A percentile compares a stretch with the other conserved stretches of the same genome.
These are phyloP conservation scores for Saturnispora quitensis DNA, from an alignment of 805 yeast species.

Conservation along the genomic window DNA sequence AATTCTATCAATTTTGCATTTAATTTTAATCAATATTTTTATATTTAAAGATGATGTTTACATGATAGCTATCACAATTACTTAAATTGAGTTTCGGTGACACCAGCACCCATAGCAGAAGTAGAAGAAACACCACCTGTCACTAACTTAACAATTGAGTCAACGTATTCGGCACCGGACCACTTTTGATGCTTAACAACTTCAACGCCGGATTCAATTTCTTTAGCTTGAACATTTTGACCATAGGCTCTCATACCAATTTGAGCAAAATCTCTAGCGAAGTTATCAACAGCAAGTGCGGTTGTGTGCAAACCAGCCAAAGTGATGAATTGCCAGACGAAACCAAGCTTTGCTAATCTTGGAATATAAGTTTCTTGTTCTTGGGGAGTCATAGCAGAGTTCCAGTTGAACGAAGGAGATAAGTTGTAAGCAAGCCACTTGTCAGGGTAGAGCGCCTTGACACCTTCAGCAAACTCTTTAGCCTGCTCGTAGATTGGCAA, in stretches of 20 bases:
- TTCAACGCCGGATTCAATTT: conserved; percentile 83
- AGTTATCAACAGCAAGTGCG: conserved; percentile 82
- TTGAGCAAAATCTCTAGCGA: conserved; percentile 66
- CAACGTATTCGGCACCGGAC: conserved; percentile 98
- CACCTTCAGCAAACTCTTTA: conserved; percentile 89
- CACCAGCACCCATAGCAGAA: conserved; percentile 98
- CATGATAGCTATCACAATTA: conserved; percentile 2
- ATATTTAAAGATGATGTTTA: background rate
- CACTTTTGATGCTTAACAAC: conserved; percentile 97
- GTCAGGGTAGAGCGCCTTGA: conserved; percentile 67
- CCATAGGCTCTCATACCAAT: conserved; percentile 97
- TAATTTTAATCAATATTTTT: background rate
- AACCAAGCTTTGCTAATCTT: conserved; percentile 81
- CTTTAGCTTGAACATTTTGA: conserved; percentile 73
- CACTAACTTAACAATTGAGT: conserved; percentile 77
- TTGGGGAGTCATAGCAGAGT: conserved; percentile 75
- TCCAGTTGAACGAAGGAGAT: conserved; percentile 98
- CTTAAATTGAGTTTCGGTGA: conserved; percentile 92
- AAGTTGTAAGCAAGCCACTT: conserved; percentile 96
- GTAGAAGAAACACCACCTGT: conserved; percentile 93
- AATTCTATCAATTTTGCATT: no score
- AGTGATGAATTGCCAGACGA: conserved; percentile 96
- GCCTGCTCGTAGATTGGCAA: conserved; percentile 92
- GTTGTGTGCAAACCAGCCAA: conserved; percentile 95
- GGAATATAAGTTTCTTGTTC: conserved; percentile 89